Evolutionary conservation across 179 eudicot species (phyloP), one percentile per base, ranked within the genome.

Genomic region (Heliamphora ciliata): DNA sequence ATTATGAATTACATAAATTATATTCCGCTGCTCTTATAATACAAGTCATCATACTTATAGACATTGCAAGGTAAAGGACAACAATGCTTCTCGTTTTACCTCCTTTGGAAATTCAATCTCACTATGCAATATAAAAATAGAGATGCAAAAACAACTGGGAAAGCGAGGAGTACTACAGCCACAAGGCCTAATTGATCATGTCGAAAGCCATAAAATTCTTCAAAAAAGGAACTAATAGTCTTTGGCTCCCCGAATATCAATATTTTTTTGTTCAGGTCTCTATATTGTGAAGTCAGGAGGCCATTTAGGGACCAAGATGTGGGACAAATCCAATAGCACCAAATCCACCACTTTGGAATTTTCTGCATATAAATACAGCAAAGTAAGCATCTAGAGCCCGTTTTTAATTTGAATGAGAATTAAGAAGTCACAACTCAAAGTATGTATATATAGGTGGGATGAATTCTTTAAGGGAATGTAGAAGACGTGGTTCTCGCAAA

Each of bases 321-420:
- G 47, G 94, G 94, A 66, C 86, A 82, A 21, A 90, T 51, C 66
- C 86, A 89, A 52, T 82, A 89, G 44, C 87, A 81, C 94, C 94
- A 90, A 18, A 88, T 31, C 94, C 92, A 91, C 90, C 89, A 89
- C 74, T 85, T 86, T 1, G 92, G 92, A 79, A 91, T 84, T 6
- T 86, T 83, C 94, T 91, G 89, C 88, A 83, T 56, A 58, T 4
- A 80, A 65, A 54, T 18, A 63, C 2, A 58, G 59, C 71, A 67
- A 8, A 52, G 54, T 81, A 46, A 70, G 15, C 59, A 60, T 56
- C 46, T 75, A 21, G 18, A 61, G 44, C 55, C 80, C 14, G 4
- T 4, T 50, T 55, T 8, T 55, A 75, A 50, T 46, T 47, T 67
- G 21, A 72, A 71, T 40, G 63, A 40, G 60, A 70, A 24, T 21